Conservation (phyloP, 768 basidiomycete genomes). For the Pholiota molesta region DNA sequence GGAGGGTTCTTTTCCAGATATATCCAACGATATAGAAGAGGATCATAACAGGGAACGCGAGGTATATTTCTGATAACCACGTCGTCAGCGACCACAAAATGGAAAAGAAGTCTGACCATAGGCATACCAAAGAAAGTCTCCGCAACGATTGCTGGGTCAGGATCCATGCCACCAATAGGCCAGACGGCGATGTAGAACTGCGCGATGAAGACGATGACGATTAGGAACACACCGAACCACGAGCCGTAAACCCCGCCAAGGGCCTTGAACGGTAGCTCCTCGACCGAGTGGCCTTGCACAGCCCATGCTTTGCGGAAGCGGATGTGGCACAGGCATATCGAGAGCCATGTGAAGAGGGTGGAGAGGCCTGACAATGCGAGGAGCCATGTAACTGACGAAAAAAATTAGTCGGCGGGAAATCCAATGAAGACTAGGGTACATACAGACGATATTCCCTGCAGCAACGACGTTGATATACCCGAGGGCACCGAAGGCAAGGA, state of each 20-base stretch:
- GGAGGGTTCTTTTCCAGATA: conserved; percentile 43
- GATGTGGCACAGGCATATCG: conserved; percentile 51
- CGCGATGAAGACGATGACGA: conserved; percentile 43
- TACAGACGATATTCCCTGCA: conserved; percentile 42
- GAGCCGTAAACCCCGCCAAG: conserved; percentile 48
- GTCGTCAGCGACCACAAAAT: background rate
- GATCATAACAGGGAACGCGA: conserved; percentile 44
- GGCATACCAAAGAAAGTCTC: conserved; percentile 42
- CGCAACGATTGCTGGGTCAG: conserved; percentile 30
- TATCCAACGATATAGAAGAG: conserved; percentile 40
- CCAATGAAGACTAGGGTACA: conserved; percentile 13
- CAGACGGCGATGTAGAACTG: conserved; percentile 50
- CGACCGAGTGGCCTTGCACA: conserved; percentile 45
- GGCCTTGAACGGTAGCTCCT: conserved; percentile 48
- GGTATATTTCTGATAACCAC: conserved; percentile 37
- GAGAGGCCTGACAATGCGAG: conserved; percentile 50
- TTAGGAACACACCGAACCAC: conserved; percentile 46
- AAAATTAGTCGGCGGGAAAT: background rate
- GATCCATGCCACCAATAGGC: conserved; percentile 40
- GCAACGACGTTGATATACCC: conserved; percentile 42
- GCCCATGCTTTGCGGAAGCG: conserved; percentile 49
- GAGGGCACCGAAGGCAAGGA: conserved; percentile 40
- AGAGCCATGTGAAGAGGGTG: conserved; percentile 47
- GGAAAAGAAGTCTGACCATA: background rate
- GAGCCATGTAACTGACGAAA: conserved; percentile 41